These are phyloP conservation scores for Amaranthus tricolor DNA, from an alignment of 179 eudicot genomes.

Conservation along the genomic window DNA sequence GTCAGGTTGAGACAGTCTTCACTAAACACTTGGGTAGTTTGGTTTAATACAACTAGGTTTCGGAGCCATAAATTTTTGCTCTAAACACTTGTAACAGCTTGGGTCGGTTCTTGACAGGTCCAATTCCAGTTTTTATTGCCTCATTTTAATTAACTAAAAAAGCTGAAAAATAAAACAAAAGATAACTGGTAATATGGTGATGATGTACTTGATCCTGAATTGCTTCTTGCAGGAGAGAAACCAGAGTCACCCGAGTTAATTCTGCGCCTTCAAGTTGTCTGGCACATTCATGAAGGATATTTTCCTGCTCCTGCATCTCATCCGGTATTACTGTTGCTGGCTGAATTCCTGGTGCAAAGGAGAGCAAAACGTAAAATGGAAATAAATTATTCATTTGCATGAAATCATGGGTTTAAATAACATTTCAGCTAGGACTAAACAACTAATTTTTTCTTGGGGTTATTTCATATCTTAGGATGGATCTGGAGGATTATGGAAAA, in stretches of 20 bases:
- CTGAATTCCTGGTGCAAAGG: conserved; percentile 48
- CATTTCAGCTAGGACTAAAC: neutral
- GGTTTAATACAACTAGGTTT: too few species aligned
- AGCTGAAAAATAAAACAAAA: too few species aligned
- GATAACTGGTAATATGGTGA: neutral
- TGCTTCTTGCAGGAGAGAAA: conserved; percentile 76
- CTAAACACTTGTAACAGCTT: too few species aligned
- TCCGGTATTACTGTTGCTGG: conserved; percentile 44
- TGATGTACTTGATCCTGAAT: conserved; percentile 69
- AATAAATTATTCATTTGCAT: neutral
- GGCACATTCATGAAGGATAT: conserved; percentile 54
- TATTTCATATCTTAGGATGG: too few species aligned
- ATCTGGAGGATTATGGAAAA: too few species aligned
- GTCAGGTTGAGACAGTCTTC: too few species aligned
- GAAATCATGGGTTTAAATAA: neutral
- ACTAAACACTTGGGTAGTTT: too few species aligned
- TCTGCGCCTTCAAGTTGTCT: conserved; percentile 69
- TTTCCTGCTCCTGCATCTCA: conserved; percentile 74
- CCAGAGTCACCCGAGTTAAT: conserved; percentile 55
- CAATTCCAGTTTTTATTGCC: too few species aligned
- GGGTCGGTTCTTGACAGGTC: too few species aligned
- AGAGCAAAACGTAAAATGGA: neutral
- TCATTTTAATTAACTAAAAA: too few species aligned
- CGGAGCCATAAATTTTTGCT: too few species aligned
- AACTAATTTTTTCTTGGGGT: too few species aligned